Conservation (phyloP, 148 eudicot species). For the Drosera capensis region DNA sequence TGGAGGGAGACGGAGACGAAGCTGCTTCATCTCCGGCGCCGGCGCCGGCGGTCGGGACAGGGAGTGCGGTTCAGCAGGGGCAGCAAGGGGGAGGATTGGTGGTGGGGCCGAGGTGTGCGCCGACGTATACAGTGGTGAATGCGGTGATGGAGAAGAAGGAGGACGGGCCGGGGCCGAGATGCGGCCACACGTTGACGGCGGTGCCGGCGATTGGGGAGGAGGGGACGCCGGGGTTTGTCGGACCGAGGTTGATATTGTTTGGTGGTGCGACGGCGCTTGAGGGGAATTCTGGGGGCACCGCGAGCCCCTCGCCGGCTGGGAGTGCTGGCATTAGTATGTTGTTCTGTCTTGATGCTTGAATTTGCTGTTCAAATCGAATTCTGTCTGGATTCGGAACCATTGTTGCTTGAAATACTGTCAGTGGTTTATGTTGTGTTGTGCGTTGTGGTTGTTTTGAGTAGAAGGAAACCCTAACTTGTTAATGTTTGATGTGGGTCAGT, state of each 20-base stretch:
- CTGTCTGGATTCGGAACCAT: no score
- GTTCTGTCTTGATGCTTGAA: neutral
- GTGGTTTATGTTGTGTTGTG: no score
- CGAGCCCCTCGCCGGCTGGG: constrained; percentile 90
- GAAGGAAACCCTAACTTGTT: no score
- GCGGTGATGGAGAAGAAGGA: constrained; percentile 80
- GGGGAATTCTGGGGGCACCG: constrained; percentile 72
- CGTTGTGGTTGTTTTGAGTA: no score
- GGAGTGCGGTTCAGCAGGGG: no score
- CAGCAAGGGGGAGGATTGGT: constrained; percentile 17
- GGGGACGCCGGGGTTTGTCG: constrained; percentile 62
- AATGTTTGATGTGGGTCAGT: no score
- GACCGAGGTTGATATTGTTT: constrained; percentile 76
- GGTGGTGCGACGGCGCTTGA: constrained; percentile 98
- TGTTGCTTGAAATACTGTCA: no score
- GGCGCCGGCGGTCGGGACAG: constrained; percentile 10
- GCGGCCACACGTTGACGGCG: constrained; percentile 92
- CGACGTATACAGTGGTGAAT: constrained; percentile 68
- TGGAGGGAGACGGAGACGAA: no score
- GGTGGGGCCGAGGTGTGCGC: constrained; percentile 81
- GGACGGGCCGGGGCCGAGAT: constrained; percentile 93
- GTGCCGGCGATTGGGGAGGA: constrained; percentile 94
- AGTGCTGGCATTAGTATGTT: constrained; percentile 93
- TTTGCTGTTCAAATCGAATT: no score
- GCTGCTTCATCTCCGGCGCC: no score